Evolutionary conservation across 768 basidiomycete species (phyloP).

Genomic region (Heimioporus sp.): DNA sequence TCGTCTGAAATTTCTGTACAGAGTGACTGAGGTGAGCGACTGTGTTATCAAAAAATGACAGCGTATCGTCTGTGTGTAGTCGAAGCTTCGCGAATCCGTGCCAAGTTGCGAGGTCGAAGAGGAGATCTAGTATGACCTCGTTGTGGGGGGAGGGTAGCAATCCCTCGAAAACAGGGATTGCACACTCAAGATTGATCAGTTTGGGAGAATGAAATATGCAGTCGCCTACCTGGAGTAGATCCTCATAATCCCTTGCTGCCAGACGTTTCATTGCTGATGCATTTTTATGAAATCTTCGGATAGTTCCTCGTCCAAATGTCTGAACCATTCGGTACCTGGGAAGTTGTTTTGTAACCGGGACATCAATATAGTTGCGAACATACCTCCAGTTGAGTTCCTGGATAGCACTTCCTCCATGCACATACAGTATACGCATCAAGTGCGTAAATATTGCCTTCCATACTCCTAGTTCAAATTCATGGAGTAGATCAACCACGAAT

Average conservation of each 20-base stretch:
- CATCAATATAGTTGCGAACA: too few species aligned
- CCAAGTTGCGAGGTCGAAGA: conserved; percentile 33
- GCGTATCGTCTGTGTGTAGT: conserved; percentile 27
- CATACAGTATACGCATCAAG: conserved; percentile 31
- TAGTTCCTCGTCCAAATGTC: too few species aligned
- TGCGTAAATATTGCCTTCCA: conserved; percentile 39
- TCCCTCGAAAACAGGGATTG: not conserved
- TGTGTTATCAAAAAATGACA: conserved; percentile 15
- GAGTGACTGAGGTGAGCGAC: conserved; percentile 13
- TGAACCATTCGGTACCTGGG: too few species aligned
- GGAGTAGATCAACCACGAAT: conserved; percentile 37
- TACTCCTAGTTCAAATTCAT: conserved; percentile 40
- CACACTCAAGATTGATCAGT: not conserved
- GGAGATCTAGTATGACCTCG: conserved; percentile 16
- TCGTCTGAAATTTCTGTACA: conserved; percentile 17
- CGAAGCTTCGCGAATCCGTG: conserved; percentile 35
- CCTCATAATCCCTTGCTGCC: too few species aligned
- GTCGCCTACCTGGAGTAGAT: too few species aligned
- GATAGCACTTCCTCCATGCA: not conserved
- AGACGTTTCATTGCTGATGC: too few species aligned
- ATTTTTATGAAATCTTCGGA: too few species aligned
- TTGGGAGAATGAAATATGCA: too few species aligned
- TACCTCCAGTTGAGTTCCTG: too few species aligned
- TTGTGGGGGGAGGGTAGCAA: conserved; percentile 10
- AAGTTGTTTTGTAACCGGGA: too few species aligned